phyloP scores from a whole-genome alignment of 352 stramenopile genomes.

The Phytophthora kernoviae region DNA sequence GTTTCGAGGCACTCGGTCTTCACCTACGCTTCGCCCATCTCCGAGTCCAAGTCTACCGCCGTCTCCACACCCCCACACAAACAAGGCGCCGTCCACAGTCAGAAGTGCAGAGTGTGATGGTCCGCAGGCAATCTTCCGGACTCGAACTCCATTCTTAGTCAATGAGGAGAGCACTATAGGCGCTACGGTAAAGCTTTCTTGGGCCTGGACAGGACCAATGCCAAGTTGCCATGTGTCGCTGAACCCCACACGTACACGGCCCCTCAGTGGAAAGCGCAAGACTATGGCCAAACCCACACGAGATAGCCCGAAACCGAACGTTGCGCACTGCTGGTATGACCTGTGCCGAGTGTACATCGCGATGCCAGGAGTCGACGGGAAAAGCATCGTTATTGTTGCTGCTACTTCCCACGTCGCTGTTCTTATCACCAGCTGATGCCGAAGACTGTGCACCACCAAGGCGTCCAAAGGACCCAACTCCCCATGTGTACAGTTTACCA shows the following conservation, averaged over 20 bases:
- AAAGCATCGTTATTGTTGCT: slow-evolving; percentile 13
- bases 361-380: slow-evolving; percentile 49
- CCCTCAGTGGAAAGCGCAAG: slow-evolving; percentile 65
- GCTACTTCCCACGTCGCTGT: neutral
- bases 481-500: slow-evolving; percentile 72
- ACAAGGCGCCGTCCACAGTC: slow-evolving; percentile 59
- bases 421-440: neutral
- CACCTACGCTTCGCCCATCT: slow-evolving; percentile 63
- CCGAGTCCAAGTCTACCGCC: slow-evolving; percentile 74
- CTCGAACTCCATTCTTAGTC: slow-evolving; percentile 24
- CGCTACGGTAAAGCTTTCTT: slow-evolving; percentile 70
- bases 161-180: slow-evolving; percentile 50
- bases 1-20: slow-evolving; percentile 65
- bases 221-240: slow-evolving; percentile 71
- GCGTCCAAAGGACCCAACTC: slow-evolving; percentile 69
- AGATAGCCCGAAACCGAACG: slow-evolving; percentile 59
- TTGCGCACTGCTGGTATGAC: slow-evolving; percentile 42
- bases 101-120: slow-evolving; percentile 77
- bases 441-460: slow-evolving; percentile 44
- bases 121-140: slow-evolving; percentile 76
- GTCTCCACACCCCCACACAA: slow-evolving; percentile 77
- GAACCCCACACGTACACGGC: slow-evolving; percentile 82
- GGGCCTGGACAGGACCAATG: slow-evolving; percentile 41
- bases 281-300: slow-evolving; percentile 74
- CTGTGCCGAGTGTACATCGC: slow-evolving; percentile 53